Evolutionary conservation across 2,329 filamentous ascomycete genomes (phyloP).

Genomic region (Beauveria australis): DNA sequence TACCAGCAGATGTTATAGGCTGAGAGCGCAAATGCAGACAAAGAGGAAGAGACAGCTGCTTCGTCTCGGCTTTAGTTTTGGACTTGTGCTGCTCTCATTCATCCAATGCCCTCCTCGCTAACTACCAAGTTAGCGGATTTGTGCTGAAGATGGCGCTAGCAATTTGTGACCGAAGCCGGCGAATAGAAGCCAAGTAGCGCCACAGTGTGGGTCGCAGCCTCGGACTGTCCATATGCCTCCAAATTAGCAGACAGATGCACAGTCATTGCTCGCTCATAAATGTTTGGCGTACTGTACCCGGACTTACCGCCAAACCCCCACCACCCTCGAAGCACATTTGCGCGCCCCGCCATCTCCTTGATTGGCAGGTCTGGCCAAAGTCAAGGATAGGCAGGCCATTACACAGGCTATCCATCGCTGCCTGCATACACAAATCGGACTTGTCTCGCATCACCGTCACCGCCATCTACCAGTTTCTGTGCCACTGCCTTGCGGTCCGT

Average conservation of each 20-base stretch:
- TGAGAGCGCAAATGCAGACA: neutral
- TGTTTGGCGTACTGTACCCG: neutral
- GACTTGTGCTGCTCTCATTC: neutral
- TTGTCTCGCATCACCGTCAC: slow-evolving; percentile 8
- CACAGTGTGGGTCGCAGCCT: neutral
- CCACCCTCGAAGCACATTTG: slow-evolving; percentile 3
- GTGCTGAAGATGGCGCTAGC: slow-evolving; percentile 1
- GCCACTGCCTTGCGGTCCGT: neutral
- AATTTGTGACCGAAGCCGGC: slow-evolving; percentile 8
- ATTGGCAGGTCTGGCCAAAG: neutral
- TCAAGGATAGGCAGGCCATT: neutral
- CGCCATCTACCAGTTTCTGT: slow-evolving; percentile 1
- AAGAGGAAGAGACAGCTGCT: neutral
- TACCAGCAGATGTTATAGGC: too few species aligned
- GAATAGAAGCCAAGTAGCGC: neutral
- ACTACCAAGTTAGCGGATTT: neutral
- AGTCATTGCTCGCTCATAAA: neutral
- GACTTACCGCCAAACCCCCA: neutral
- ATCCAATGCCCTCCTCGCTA: neutral
- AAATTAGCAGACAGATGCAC: neutral
- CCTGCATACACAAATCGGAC: slow-evolving; percentile 4
- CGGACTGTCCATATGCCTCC: neutral
- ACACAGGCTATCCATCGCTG: neutral
- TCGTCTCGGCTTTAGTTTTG: neutral
- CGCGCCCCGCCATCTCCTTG: slow-evolving; percentile 4